Evolutionary conservation across 495 filamentous ascomycete species (phyloP).

Genomic region (Penicillium salamii): DNA sequence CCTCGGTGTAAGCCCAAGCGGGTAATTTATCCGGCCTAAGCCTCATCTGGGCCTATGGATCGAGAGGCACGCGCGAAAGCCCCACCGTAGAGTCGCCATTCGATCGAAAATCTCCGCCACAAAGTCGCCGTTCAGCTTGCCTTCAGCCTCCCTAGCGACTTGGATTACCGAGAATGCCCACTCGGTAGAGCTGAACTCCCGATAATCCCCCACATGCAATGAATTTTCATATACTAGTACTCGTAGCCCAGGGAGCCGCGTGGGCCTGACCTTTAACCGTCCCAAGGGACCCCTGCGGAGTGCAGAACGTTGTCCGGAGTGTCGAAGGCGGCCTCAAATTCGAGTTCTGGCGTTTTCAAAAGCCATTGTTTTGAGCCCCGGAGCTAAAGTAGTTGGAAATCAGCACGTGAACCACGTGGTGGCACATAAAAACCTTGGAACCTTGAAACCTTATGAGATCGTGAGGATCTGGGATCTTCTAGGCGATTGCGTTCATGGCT

Average conservation of each 20-base stretch:
- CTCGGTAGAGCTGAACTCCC: not conserved
- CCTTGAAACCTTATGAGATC: too few relatives aligned
- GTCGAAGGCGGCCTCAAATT: not conserved
- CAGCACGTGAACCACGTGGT: not conserved
- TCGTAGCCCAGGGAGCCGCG: not conserved
- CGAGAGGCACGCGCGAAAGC: not conserved
- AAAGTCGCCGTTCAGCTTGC: not conserved
- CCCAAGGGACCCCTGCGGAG: too few relatives aligned
- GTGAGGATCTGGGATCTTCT: too few relatives aligned
- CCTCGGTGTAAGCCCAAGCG: constrained; percentile 5
- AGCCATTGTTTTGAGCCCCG: not conserved
- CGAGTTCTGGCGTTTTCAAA: not conserved
- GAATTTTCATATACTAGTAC: too few relatives aligned
- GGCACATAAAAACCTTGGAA: too few relatives aligned
- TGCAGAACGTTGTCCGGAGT: too few relatives aligned
- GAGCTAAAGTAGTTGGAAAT: not conserved
- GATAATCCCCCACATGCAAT: not conserved
- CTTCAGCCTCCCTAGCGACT: not conserved
- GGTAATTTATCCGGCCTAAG: constrained; percentile 2
- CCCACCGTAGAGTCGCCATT: not conserved
- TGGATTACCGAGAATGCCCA: not conserved
- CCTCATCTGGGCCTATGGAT: not conserved
- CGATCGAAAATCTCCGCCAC: not conserved
- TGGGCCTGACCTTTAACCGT: not conserved
- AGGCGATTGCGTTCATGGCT: too few relatives aligned